These are phyloP conservation scores for Cardamine occulta DNA, from an alignment of 345 rosid species.

Conservation along the genomic window DNA sequence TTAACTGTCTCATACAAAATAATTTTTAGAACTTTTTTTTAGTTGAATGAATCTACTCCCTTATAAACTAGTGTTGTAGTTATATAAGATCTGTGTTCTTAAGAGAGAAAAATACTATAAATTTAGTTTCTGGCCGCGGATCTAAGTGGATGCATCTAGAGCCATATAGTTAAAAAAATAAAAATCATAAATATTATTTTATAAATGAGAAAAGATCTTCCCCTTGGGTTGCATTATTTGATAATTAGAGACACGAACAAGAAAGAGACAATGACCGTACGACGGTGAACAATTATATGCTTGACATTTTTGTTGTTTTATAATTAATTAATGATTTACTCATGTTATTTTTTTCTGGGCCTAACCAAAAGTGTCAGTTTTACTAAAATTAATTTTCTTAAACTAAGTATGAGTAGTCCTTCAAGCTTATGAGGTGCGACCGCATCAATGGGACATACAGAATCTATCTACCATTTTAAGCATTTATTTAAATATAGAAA, in stretches of 20 bases:
- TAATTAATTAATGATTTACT: constrained; percentile 28
- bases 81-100: not conserved
- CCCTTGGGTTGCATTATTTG: constrained; percentile 31
- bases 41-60: not conserved
- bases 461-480: constrained; percentile 38
- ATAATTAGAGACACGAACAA: constrained; percentile 26
- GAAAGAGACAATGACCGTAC: constrained; percentile 42
- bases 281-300: constrained; percentile 42
- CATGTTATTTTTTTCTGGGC: constrained; percentile 33
- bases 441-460: constrained; percentile 40
- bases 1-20: not conserved
- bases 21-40: not conserved
- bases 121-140: constrained; percentile 7
- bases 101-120: not conserved
- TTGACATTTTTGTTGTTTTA: constrained; percentile 15
- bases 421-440: constrained; percentile 35
- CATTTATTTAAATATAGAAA: constrained; percentile 28
- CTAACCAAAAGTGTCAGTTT: constrained; percentile 37
- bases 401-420: constrained; percentile 28
- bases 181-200: not conserved
- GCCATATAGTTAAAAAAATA: not conserved
- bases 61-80: not conserved
- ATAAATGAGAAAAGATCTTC: constrained; percentile 25
- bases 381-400: not conserved
- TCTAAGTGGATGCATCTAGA: constrained; percentile 38